These are phyloP conservation scores for Flaveria sonorensis DNA, from an alignment of 129 eudicot genomes.

Conservation along the genomic window DNA sequence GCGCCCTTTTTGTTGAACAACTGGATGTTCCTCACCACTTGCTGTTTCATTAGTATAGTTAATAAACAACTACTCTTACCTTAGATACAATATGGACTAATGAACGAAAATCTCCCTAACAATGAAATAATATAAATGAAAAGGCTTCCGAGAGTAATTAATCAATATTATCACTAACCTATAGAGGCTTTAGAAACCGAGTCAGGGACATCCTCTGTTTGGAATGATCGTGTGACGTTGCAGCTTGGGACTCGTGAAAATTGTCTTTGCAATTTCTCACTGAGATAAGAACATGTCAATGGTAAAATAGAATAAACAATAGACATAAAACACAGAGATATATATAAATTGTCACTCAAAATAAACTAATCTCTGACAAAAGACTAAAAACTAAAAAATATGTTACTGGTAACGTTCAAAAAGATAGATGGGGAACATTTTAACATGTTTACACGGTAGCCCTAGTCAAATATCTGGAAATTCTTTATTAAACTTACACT, in stretches of 20 bases:
- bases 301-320: neutral
- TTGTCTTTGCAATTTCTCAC: constrained; percentile 52
- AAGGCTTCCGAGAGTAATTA: constrained; percentile 8
- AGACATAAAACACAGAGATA: neutral
- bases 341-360: neutral
- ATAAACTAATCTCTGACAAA: neutral
- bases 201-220: constrained; percentile 45
- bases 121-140: constrained; percentile 5
- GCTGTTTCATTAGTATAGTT: constrained; percentile 36
- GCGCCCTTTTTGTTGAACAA: constrained; percentile 92
- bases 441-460: neutral
- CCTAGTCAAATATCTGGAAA: neutral
- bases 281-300: constrained; percentile 22
- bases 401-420: neutral
- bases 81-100: constrained; percentile 18
- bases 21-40: constrained; percentile 60
- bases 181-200: constrained; percentile 39
- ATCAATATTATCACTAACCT: constrained; percentile 41
- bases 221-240: constrained; percentile 40
- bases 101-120: constrained; percentile 26
- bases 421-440: neutral
- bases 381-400: neutral
- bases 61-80: neutral
- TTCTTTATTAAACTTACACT: neutral
- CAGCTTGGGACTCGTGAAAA: constrained; percentile 41